Evolutionary conservation across 2,329 filamentous ascomycete species (phyloP), one percentile per base, ranked within the genome.

Genomic region (Pseudocercospora fijiensis): DNA sequence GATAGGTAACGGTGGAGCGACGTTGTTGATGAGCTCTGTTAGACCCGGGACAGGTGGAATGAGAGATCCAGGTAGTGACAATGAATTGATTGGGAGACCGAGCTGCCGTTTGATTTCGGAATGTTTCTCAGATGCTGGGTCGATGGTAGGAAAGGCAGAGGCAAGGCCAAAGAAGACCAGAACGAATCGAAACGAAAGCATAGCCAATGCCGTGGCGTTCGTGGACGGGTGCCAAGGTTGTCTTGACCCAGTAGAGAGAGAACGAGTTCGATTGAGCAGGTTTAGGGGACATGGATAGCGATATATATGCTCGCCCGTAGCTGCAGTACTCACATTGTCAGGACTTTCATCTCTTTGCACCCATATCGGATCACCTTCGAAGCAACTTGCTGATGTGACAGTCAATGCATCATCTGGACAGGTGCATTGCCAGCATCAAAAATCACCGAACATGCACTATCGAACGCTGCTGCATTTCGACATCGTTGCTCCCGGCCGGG

Each of bases 41-140:
- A 88, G 81, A 26, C 85, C 85, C 0, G 84, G 84, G 64, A 87
- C 86, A 10, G 76, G 74, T 1, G 85, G 86, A 65, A 87, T 86
- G 33, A 87, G 77, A 55, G 84, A 84, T 41, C 55, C 58, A 16
- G 67, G 55, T 4, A 67, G 33, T 16, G 33, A 37, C 7, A 37
- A 4, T 37, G 33, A 37, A n/a, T 37, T 37, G 33, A 37, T 16
- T 16, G 33, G 33, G n/a, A 37, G 33, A 37, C 33, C 33, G 33
- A 37, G 33, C 33, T 37, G 33, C 33, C 33, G 33, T 37, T 37
- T 37, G 13, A 6, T 16, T 2, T 37, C 6, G 13, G 33, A n/a
- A 37, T 37, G 33, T 16, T 37, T 16, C n/a, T 37, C 33, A 16
- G 10, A 6, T 1, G 7, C n/a, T 37, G 33, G 33, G n/a, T 37